Percentiles rank a stretch among this genome's conserved stretches.
phyloP scores from a whole-genome alignment of 805 yeast species.

The Blastobotrys attinorum region DNA sequence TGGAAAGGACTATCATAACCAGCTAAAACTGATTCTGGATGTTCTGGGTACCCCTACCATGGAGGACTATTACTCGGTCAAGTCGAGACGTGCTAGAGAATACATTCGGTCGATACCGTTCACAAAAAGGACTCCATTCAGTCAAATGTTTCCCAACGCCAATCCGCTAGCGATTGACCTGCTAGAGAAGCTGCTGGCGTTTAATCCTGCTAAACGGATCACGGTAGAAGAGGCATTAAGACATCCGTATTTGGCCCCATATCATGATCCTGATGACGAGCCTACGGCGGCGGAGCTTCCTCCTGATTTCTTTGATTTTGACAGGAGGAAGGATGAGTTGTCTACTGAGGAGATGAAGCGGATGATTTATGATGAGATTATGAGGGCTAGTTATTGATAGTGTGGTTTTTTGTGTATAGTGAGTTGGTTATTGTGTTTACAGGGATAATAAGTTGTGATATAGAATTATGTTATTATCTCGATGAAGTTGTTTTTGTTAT shows the following conservation, averaged over 20 bases:
- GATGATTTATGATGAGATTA: constrained; percentile 73
- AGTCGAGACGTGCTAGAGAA: constrained; percentile 78
- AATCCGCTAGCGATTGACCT: constrained; percentile 82
- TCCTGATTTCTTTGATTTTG: constrained; percentile 83
- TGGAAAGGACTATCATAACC: constrained; percentile 95
- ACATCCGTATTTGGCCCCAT: constrained; percentile 81
- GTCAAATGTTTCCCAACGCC: constrained; percentile 69
- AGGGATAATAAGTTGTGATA: too few relatives aligned
- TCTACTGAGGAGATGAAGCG: constrained; percentile 68
- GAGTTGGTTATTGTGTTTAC: not conserved
- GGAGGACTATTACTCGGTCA: constrained; percentile 33
- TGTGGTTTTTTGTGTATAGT: not conserved
- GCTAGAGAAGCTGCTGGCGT: constrained; percentile 67
- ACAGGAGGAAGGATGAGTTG: constrained; percentile 70
- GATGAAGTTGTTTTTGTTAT: too few relatives aligned
- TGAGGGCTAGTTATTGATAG: constrained; percentile 26
- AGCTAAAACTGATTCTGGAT: constrained; percentile 76
- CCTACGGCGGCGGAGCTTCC: constrained; percentile 81
- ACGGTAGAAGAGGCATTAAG: constrained; percentile 80
- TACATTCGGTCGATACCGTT: constrained; percentile 82
- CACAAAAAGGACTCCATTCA: constrained; percentile 72
- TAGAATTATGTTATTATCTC: too few relatives aligned
- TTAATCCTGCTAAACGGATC: constrained; percentile 78
- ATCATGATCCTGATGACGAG: constrained; percentile 94
- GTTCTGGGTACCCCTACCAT: constrained; percentile 89